Evolutionary conservation across 805 yeast genomes (phyloP).

Genomic region (Wickerhamia fluorescens): DNA sequence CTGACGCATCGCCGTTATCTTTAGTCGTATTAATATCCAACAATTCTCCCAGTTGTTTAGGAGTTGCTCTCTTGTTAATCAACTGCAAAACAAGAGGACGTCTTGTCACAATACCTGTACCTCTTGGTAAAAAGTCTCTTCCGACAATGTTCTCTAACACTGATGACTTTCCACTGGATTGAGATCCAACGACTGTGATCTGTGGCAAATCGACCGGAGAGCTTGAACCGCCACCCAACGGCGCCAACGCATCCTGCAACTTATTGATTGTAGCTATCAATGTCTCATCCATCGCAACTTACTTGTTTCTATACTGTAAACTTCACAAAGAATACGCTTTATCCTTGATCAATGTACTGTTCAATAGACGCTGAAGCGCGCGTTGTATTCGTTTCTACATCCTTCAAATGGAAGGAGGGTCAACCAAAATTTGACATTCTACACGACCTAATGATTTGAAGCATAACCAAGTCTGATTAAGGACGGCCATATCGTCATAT

Average conservation of each 20-base stretch:
- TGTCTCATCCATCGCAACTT: slow-evolving; percentile 56
- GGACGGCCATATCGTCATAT: no score
- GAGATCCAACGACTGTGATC: slow-evolving; percentile 93
- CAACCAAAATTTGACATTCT: no score
- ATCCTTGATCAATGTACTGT: no score
- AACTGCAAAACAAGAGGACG: slow-evolving; percentile 80
- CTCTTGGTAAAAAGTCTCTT: slow-evolving; percentile 85
- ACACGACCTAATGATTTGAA: no score
- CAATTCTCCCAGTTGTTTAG: slow-evolving; percentile 25
- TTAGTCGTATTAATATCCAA: slow-evolving; percentile 38
- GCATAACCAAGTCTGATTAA: no score
- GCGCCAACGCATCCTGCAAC: slow-evolving; percentile 77
- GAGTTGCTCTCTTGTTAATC: slow-evolving; percentile 50
- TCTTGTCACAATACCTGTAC: slow-evolving; percentile 88
- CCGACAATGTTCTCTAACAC: slow-evolving; percentile 89
- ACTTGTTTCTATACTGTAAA: no score
- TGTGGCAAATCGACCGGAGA: slow-evolving; percentile 93
- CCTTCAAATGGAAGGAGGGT: no score
- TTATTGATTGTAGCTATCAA: slow-evolving; percentile 74
- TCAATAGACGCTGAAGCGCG: no score
- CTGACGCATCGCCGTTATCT: slow-evolving; percentile 45
- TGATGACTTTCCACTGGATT: slow-evolving; percentile 83
- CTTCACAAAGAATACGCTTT: no score
- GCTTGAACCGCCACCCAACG: slow-evolving; percentile 50
- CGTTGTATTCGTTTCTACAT: no score